Evolutionary conservation across 2,329 filamentous ascomycete genomes (phyloP).

Genomic region (Huntiella omanensis): DNA sequence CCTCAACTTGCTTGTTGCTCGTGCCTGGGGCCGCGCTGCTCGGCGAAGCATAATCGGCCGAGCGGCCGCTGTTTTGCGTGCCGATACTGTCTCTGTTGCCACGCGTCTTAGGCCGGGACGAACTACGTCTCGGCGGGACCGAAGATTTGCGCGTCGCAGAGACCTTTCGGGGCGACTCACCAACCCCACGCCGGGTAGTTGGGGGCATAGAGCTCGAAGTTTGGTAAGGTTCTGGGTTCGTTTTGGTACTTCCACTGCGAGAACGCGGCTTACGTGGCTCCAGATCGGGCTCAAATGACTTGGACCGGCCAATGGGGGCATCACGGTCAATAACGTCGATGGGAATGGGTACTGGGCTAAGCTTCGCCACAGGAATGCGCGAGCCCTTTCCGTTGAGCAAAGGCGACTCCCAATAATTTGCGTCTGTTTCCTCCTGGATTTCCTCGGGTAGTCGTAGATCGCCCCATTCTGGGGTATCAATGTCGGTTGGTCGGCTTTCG

Average conservation of each 20-base stretch:
- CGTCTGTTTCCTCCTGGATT: conserved; percentile 41
- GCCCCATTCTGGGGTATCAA: conserved; percentile 32
- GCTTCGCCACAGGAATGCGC: conserved; percentile 70
- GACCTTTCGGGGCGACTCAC: conserved; percentile 8
- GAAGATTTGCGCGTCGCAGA: conserved; percentile 26
- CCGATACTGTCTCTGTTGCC: conserved; percentile 36
- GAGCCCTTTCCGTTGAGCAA: conserved; percentile 35
- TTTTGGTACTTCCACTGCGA: conserved; percentile 48
- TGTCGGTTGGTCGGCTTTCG: conserved; percentile 22
- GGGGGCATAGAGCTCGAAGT: conserved; percentile 5
- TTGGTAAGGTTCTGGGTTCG: conserved; percentile 15
- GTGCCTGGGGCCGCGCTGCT: conserved; percentile 12
- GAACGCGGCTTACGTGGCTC: conserved; percentile 42
- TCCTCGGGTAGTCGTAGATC: conserved; percentile 65
- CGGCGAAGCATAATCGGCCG: conserved; percentile 29
- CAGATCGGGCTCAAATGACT: conserved; percentile 15
- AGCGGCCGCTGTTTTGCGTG: conserved; percentile 43
- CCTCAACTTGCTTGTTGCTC: conserved; percentile 55
- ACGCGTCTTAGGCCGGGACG: conserved; percentile 15
- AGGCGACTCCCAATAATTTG: conserved; percentile 29
- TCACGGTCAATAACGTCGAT: conserved; percentile 56
- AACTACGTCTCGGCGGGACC: conserved; percentile 22
- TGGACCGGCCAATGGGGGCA: conserved; percentile 38
- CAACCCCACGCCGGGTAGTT: conserved; percentile 7
- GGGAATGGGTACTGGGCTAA: conserved; percentile 59